These are phyloP conservation scores for Botrytis fragariae DNA, from an alignment of 2,329 filamentous ascomycete species.

Conservation along the genomic window DNA sequence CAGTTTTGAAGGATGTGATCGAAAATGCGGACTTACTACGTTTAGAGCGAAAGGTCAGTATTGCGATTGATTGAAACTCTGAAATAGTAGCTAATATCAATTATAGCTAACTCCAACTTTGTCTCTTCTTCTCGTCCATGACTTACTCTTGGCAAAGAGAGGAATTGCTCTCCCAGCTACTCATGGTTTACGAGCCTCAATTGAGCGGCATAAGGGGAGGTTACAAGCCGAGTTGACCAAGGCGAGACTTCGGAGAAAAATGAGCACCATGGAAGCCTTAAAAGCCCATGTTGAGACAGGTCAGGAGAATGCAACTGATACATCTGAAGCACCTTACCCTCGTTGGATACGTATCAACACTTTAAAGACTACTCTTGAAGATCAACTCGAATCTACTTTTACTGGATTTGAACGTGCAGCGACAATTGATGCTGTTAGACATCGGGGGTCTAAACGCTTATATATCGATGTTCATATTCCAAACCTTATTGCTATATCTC, in stretches of 20 bases:
- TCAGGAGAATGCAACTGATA: conserved; percentile 44
- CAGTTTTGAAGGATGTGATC: conserved; percentile 83
- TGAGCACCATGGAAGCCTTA: conserved; percentile 65
- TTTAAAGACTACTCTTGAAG: conserved; percentile 65
- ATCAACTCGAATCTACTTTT: conserved; percentile 76
- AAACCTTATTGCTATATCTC: conserved; percentile 75
- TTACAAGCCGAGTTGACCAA: conserved; percentile 80
- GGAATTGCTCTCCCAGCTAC: conserved; percentile 78
- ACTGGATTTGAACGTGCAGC: conserved; percentile 56
- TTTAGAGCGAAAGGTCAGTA: conserved; percentile 76
- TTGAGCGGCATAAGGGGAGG: conserved; percentile 79
- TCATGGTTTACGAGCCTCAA: conserved; percentile 72
- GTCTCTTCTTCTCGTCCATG: conserved; percentile 79
- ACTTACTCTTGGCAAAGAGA: conserved; percentile 75
- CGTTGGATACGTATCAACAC: conserved; percentile 90
- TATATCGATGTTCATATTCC: conserved; percentile 80
- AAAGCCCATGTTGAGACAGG: conserved; percentile 54
- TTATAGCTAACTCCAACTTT: conserved; percentile 74
- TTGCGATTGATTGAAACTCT: not conserved
- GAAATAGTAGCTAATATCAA: conserved; percentile 14
- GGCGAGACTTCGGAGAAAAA: conserved; percentile 68
- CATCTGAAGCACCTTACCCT: conserved; percentile 56
- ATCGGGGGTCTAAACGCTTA: conserved; percentile 49
- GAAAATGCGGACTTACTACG: conserved; percentile 73
- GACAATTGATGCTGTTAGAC: conserved; percentile 56